A percentile compares a stretch with the other conserved stretches of the same genome.
phyloP scores from a whole-genome alignment of 495 filamentous ascomycete genomes.

The Podospora comata region DNA sequence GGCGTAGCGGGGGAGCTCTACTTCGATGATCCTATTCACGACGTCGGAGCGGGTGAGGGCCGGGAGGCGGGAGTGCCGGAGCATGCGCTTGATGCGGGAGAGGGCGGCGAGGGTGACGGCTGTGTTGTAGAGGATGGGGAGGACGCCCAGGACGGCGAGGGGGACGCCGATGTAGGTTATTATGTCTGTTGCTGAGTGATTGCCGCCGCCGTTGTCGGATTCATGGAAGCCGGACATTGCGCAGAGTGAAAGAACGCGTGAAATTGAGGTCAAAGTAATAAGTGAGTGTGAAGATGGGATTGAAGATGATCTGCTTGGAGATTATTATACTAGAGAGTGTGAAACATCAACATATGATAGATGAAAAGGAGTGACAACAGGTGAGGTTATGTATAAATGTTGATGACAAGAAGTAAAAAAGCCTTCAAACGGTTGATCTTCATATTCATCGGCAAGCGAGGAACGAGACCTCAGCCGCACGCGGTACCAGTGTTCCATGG shows the following conservation, averaged over 20 bases:
- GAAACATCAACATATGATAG: neutral
- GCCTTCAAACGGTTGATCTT: neutral
- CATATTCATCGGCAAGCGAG: neutral
- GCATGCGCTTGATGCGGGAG: slow-evolving; percentile 54
- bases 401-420: neutral
- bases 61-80: slow-evolving; percentile 50
- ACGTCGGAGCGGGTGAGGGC: slow-evolving; percentile 60
- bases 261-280: neutral
- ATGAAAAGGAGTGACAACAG: neutral
- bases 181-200: slow-evolving; percentile 36
- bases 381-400: neutral
- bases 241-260: neutral
- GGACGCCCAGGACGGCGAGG: slow-evolving; percentile 63
- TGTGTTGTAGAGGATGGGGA: slow-evolving; percentile 64
- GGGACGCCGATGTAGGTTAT: slow-evolving; percentile 60
- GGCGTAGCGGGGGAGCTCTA: slow-evolving; percentile 61
- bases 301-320: neutral
- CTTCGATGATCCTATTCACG: slow-evolving; percentile 62
- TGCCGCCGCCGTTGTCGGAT: slow-evolving; percentile 1
- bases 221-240: neutral
- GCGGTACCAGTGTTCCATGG: neutral
- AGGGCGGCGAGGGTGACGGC: slow-evolving; percentile 50
- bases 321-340: neutral
- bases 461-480: neutral
- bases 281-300: neutral